Conservation (phyloP, 2,329 filamentous ascomycete species). For the Neonectria magnoliae region DNA sequence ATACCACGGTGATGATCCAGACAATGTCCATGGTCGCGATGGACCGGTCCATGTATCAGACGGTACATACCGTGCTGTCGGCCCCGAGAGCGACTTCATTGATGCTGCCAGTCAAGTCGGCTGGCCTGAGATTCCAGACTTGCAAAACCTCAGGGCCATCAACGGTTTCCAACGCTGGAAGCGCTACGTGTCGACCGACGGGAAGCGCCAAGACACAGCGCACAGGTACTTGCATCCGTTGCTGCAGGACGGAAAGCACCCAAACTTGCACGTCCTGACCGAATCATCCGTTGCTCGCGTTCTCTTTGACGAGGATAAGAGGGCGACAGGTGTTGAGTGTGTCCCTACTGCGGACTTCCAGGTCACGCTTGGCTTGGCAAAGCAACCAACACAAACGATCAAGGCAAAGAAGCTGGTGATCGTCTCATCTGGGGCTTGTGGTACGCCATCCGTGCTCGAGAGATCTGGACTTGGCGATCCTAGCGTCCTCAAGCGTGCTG, state of each 20-base stretch:
- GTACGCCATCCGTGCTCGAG: conserved; percentile 67
- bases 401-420: conserved; percentile 46
- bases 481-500: conserved; percentile 57
- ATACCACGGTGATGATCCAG: conserved; percentile 58
- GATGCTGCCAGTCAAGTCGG: conserved; percentile 58
- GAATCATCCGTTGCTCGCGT: conserved; percentile 66
- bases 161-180: conserved; percentile 46
- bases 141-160: conserved; percentile 60
- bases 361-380: conserved; percentile 14
- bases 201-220: conserved; percentile 66
- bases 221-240: conserved; percentile 56
- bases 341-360: conserved; percentile 52
- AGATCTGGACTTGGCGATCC: conserved; percentile 69
- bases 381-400: conserved; percentile 30
- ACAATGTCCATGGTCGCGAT: conserved; percentile 58
- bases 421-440: conserved; percentile 57
- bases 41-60: conserved; percentile 67
- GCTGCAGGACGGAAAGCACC: conserved; percentile 51
- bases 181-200: conserved; percentile 57
- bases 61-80: conserved; percentile 55
- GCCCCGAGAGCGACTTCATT: conserved; percentile 60
- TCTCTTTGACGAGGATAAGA: conserved; percentile 60
- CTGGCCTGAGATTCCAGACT: conserved; percentile 60
- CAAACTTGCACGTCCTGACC: conserved; percentile 68
- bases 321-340: conserved; percentile 69